phyloP scores from a whole-genome alignment of 2,329 filamentous ascomycete species.

The Teratosphaeria zuluensis region DNA sequence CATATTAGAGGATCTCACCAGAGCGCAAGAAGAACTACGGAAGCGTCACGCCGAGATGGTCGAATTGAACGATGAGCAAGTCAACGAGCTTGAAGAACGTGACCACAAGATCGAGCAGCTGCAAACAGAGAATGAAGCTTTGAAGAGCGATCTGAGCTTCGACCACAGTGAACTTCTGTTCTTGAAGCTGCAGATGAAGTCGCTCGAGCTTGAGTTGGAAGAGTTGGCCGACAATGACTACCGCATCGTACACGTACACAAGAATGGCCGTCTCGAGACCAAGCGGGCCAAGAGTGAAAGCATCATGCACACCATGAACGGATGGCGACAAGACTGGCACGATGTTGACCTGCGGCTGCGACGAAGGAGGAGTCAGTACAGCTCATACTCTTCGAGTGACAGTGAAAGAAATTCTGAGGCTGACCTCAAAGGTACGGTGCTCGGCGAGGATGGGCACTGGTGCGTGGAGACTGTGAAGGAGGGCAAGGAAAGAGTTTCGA shows the following conservation, averaged over 20 bases:
- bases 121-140: slow-evolving; percentile 28
- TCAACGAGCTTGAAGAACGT: slow-evolving; percentile 21
- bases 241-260: slow-evolving; percentile 8
- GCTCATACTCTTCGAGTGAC: slow-evolving; percentile 10
- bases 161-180: slow-evolving; percentile 31
- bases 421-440: slow-evolving; percentile 4
- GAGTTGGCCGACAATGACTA: neutral
- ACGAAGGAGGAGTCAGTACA: slow-evolving; percentile 20
- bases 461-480: slow-evolving; percentile 18
- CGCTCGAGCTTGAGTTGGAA: slow-evolving; percentile 24
- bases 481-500: slow-evolving; percentile 14
- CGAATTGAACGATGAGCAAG: slow-evolving; percentile 22
- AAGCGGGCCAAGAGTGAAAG: slow-evolving; percentile 8
- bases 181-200: slow-evolving; percentile 30
- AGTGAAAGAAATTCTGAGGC: slow-evolving; percentile 4
- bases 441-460: slow-evolving; percentile 11
- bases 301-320: slow-evolving; percentile 23
- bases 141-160: slow-evolving; percentile 28
- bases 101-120: slow-evolving; percentile 22
- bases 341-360: slow-evolving; percentile 25
- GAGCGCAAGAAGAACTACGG: slow-evolving; percentile 22
- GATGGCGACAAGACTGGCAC: slow-evolving; percentile 28
- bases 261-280: slow-evolving; percentile 6
- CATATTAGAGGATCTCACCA: slow-evolving; percentile 20
- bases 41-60: slow-evolving; percentile 25